These are phyloP conservation scores for Trypanosoma avium DNA, from an alignment of 208 protist species.

Conservation along the genomic window DNA sequence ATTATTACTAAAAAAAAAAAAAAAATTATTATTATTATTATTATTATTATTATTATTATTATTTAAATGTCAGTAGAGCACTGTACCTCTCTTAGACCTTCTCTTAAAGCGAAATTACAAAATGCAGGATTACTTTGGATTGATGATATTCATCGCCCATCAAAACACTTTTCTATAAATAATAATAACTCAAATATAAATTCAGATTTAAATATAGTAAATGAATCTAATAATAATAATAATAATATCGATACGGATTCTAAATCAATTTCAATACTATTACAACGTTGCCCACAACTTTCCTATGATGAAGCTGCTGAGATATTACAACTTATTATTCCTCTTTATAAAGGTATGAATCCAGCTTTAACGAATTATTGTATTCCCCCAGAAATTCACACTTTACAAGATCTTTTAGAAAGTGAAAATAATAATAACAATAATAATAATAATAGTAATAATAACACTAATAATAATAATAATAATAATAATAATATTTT, in stretches of 20 bases:
- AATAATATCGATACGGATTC: no score
- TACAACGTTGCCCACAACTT: conserved; percentile 20
- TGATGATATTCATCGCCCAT: conserved; percentile 26
- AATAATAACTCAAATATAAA: not conserved
- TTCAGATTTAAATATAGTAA: not conserved
- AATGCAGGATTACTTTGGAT: conserved; percentile 62
- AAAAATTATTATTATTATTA: not conserved
- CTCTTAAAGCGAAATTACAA: conserved; percentile 73
- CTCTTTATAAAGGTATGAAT: not conserved
- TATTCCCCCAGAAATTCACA: conserved; percentile 6
- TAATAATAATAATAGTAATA: conserved; percentile 25
- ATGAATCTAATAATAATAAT: no score
- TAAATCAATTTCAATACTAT: not conserved
- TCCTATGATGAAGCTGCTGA: conserved; percentile 14
- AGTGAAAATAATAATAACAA: not conserved
- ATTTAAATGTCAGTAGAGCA: conserved; percentile 47
- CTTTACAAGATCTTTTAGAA: conserved; percentile 20
- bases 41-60: not conserved
- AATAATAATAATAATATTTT: conserved; percentile 6
- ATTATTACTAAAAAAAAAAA: not conserved
- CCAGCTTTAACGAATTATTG: not conserved
- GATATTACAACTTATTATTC: conserved; percentile 16
- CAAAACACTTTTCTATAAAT: not conserved
- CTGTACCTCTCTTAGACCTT: conserved; percentile 38
- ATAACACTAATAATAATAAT: not conserved